phyloP scores from a whole-genome alignment of 2,329 filamentous ascomycete species.

The Calonectria henricotiae region DNA sequence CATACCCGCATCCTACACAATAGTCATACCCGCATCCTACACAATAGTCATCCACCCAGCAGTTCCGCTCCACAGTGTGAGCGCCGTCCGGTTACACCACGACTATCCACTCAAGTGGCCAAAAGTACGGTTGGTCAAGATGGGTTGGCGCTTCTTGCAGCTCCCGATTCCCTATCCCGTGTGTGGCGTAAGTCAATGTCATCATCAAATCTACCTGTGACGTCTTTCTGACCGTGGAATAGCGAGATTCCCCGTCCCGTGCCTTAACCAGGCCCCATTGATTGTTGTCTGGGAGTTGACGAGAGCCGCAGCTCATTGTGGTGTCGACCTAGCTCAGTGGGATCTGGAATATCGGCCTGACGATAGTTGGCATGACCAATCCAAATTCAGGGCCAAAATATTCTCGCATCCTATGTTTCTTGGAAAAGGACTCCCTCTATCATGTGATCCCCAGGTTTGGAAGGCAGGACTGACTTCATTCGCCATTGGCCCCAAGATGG shows the following conservation, averaged over 20 bases:
- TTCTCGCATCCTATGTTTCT: constrained; percentile 59
- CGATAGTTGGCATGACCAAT: constrained; percentile 63
- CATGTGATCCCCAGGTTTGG: constrained; percentile 65
- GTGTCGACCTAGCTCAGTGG: constrained; percentile 59
- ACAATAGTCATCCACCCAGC: no score
- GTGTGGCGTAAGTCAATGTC: constrained; percentile 61
- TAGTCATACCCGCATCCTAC: not conserved
- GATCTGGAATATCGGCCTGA: constrained; percentile 57
- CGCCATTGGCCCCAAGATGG: constrained; percentile 55
- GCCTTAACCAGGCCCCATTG: constrained; percentile 64
- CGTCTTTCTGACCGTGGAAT: constrained; percentile 22
- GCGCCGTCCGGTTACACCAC: constrained; percentile 43
- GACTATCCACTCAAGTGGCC: constrained; percentile 22
- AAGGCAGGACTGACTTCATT: constrained; percentile 60
- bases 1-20: not conserved
- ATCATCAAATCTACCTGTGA: not conserved
- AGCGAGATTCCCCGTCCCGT: constrained; percentile 60
- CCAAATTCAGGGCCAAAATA: constrained; percentile 62
- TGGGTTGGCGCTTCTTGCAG: not conserved
- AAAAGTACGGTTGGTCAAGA: not conserved
- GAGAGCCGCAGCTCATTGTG: constrained; percentile 65
- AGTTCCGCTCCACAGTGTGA: constrained; percentile 40
- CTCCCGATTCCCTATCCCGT: constrained; percentile 52
- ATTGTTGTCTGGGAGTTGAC: constrained; percentile 70
- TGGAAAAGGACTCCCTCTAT: constrained; percentile 66